A percentile compares a stretch with the other conserved stretches of the same genome.
phyloP scores from a whole-genome alignment of 352 stramenopile species.

The Phytophthora parvispora region DNA sequence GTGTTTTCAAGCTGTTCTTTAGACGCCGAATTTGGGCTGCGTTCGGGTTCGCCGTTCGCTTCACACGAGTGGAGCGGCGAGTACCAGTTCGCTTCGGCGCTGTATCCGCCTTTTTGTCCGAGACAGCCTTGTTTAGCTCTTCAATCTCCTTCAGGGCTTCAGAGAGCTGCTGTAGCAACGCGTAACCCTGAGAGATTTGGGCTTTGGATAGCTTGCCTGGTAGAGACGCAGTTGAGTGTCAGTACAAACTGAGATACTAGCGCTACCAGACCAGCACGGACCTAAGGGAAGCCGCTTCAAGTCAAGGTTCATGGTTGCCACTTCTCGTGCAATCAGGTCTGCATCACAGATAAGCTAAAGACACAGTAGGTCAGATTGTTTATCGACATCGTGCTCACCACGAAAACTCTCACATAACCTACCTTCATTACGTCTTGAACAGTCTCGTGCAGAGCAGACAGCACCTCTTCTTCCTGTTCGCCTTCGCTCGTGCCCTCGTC shows the following conservation, averaged over 20 bases:
- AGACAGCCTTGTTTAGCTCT: conserved; percentile 34
- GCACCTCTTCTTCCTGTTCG: conserved; percentile 43
- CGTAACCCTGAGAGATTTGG: conserved; percentile 76
- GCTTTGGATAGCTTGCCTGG: conserved; percentile 58
- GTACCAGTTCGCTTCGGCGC: conserved; percentile 18
- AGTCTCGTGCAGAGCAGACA: conserved; percentile 40
- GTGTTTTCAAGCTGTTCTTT: conserved; percentile 61
- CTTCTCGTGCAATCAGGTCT: conserved; percentile 57
- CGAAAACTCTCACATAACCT: background rate
- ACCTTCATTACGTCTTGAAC: conserved; percentile 61
- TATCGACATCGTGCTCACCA: background rate
- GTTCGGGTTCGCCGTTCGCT: conserved; percentile 32
- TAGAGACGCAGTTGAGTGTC: background rate
- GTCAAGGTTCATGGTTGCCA: conserved; percentile 64
- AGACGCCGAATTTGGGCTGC: conserved; percentile 45
- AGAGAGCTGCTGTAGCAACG: conserved; percentile 62
- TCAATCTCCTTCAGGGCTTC: conserved; percentile 57
- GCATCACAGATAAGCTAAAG: conserved; percentile 57
- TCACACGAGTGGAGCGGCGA: conserved; percentile 35
- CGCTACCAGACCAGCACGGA: conserved; percentile 8
- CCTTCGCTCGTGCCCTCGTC: conserved; percentile 33
- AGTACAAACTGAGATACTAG: no score
- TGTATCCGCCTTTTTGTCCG: background rate
- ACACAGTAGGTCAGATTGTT: background rate
- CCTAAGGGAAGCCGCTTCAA: conserved; percentile 62